These are phyloP conservation scores for Plasmodium berghei DNA, from an alignment of 169 alveolate genomes.

Conservation along the genomic window DNA sequence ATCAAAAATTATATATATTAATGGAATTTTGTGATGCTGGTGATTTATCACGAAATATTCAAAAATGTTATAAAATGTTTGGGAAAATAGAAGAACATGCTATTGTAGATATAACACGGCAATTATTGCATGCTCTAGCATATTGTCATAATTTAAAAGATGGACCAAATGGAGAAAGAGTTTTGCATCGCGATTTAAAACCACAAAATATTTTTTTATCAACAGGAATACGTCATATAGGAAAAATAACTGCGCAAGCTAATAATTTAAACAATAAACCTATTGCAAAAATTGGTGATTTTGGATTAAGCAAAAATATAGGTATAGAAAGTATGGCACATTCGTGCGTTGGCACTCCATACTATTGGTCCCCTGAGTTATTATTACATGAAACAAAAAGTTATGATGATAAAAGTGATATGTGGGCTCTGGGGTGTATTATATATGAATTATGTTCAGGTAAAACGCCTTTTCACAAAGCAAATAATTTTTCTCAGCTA, in stretches of 20 bases:
- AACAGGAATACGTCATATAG: slow-evolving; percentile 72
- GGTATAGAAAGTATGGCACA: slow-evolving; percentile 94
- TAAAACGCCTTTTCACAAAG: slow-evolving; percentile 95
- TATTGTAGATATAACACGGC: slow-evolving; percentile 94
- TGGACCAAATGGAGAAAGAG: slow-evolving; percentile 90
- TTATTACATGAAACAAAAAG: slow-evolving; percentile 89
- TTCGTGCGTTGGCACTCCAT: slow-evolving; percentile 97
- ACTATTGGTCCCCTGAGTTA: slow-evolving; percentile 98
- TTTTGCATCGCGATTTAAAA: slow-evolving; percentile 96
- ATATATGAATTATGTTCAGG: slow-evolving; percentile 94
- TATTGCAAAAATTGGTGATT: slow-evolving; percentile 95
- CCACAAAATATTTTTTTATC: slow-evolving; percentile 96
- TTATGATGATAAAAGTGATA: slow-evolving; percentile 96
- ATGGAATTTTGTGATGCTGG: slow-evolving; percentile 98
- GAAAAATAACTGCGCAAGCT: slow-evolving; percentile 75
- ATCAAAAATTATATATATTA: slow-evolving; percentile 92
- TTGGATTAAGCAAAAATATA: slow-evolving; percentile 95
- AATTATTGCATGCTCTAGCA: slow-evolving; percentile 93
- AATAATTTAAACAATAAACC: slow-evolving; percentile 78
- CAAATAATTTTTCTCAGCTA: slow-evolving; percentile 85
- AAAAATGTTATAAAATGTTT: slow-evolving; percentile 90
- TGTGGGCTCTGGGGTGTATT: slow-evolving; percentile 95
- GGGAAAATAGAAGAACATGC: slow-evolving; percentile 94
- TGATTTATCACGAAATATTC: slow-evolving; percentile 93
- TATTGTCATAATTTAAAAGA: slow-evolving; percentile 93